These are phyloP conservation scores for Plasmodium coatneyi DNA, from an alignment of 169 alveolate genomes.

Conservation along the genomic window DNA sequence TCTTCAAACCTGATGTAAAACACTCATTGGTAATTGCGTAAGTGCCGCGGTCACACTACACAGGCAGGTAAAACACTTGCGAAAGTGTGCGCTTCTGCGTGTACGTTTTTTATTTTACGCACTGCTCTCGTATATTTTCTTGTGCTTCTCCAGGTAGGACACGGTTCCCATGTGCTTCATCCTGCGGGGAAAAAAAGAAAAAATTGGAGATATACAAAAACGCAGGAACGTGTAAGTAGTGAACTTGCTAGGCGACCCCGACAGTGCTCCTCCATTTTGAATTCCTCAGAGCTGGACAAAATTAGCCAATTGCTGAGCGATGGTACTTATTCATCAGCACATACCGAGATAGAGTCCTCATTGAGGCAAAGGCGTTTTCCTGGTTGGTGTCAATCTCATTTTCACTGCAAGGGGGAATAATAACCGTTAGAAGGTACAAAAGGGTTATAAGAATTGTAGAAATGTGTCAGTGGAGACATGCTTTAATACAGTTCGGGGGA, in stretches of 20 bases:
- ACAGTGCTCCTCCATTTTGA: not conserved
- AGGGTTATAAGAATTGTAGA: not conserved
- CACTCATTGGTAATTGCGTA: not conserved
- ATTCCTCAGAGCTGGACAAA: not conserved
- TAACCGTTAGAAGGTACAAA: not conserved
- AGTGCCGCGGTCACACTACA: not conserved
- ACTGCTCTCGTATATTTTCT: slow-evolving; percentile 32
- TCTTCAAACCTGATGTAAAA: not conserved
- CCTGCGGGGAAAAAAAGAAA: slow-evolving; percentile 6
- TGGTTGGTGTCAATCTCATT: slow-evolving; percentile 67
- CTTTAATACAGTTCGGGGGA: not conserved
- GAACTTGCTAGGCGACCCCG: not conserved
- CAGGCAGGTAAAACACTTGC: not conserved
- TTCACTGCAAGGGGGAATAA: slow-evolving; percentile 21
- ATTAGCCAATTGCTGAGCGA: not conserved
- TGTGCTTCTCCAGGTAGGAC: slow-evolving; percentile 60
- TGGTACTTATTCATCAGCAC: not conserved
- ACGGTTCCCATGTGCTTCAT: slow-evolving; percentile 71
- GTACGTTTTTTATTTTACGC: slow-evolving; percentile 9
- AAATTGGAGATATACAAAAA: not conserved
- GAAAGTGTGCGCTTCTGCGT: not conserved
- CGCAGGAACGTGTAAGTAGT: not conserved
- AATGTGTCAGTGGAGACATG: not conserved
- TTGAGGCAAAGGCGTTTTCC: slow-evolving; percentile 71
- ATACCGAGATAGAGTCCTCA: slow-evolving; percentile 70